Evolutionary conservation across 1,284 basidiomycete species (phyloP).

Genomic region (Pascua guehoae): DNA sequence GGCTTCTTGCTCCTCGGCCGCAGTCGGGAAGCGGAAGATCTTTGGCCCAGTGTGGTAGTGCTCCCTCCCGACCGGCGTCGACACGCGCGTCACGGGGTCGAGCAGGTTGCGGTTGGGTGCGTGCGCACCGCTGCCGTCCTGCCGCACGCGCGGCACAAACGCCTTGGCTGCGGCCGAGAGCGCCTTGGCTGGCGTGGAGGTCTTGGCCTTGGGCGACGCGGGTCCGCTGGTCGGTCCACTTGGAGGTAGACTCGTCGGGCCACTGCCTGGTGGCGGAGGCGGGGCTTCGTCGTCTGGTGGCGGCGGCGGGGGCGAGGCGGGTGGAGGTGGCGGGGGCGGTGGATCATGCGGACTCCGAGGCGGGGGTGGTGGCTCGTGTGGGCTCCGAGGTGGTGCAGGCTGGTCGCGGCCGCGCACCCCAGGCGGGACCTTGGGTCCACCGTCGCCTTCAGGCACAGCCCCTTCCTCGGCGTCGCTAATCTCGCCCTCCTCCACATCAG

Average conservation of each 20-base stretch:
- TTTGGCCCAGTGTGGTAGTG: slow-evolving; percentile 1
- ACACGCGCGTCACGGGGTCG: slow-evolving; percentile 26
- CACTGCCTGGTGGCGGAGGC: slow-evolving; percentile 16
- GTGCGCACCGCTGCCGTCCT: slow-evolving; percentile 40
- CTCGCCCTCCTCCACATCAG: slow-evolving; percentile 9
- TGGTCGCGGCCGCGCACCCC: not conserved
- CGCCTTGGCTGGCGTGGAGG: slow-evolving; percentile 35
- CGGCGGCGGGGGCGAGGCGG: slow-evolving; percentile 24
- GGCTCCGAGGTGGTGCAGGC: not conserved
- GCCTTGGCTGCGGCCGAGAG: slow-evolving; percentile 11
- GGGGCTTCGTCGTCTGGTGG: slow-evolving; percentile 6
- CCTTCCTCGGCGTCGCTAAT: slow-evolving; percentile 7
- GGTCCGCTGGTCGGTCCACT: not conserved
- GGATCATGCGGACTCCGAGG: slow-evolving; percentile 11
- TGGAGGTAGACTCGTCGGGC: too few species aligned
- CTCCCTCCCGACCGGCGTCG: slow-evolving; percentile 13
- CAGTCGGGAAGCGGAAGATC: slow-evolving; percentile 52
- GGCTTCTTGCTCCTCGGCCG: slow-evolving; percentile 62
- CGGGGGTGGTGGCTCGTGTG: slow-evolving; percentile 10
- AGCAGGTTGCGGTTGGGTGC: slow-evolving; percentile 39
- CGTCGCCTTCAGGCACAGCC: not conserved
- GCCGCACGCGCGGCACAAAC: slow-evolving; percentile 10
- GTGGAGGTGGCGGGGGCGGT: slow-evolving; percentile 35
- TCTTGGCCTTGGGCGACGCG: slow-evolving; percentile 3
- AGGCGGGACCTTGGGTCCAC: not conserved